phyloP scores from a whole-genome alignment of 2,329 filamentous ascomycete species.

The Colletotrichum incanum region DNA sequence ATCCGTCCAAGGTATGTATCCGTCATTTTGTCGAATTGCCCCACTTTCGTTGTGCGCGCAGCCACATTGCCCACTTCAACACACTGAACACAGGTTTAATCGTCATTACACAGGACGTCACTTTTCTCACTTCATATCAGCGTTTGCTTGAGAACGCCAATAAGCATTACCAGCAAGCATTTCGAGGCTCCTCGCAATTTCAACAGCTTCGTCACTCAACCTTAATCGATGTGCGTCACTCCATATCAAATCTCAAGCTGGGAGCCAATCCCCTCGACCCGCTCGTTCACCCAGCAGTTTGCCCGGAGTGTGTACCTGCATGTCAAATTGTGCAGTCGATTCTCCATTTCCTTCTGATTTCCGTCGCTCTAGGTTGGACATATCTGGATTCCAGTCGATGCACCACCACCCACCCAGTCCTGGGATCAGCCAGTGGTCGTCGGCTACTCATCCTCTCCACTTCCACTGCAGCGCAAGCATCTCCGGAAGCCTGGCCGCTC shows the following conservation, averaged over 20 bases:
- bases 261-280: too few relatives aligned
- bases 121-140: not conserved
- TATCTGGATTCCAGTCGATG: slow-evolving; percentile 3
- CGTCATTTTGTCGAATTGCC: too few relatives aligned
- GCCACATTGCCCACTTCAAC: too few relatives aligned
- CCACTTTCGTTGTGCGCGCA: too few relatives aligned
- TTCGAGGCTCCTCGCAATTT: too few relatives aligned
- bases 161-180: too few relatives aligned
- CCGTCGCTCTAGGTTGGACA: not conserved
- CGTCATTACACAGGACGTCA: not conserved
- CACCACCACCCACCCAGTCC: not conserved
- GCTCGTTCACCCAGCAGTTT: too few relatives aligned
- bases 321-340: not conserved
- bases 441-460: not conserved
- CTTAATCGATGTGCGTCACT: not conserved
- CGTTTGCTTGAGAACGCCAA: too few relatives aligned
- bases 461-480: not conserved
- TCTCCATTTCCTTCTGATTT: not conserved
- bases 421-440: not conserved
- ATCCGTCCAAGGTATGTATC: too few relatives aligned
- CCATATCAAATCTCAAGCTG: not conserved
- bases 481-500: not conserved
- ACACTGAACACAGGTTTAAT: not conserved
- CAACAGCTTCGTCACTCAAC: too few relatives aligned
- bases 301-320: not conserved